Base-by-base conservation (phyloP, 2,329 filamentous ascomycete genomes). In the Curvularia spicifera region DNA sequence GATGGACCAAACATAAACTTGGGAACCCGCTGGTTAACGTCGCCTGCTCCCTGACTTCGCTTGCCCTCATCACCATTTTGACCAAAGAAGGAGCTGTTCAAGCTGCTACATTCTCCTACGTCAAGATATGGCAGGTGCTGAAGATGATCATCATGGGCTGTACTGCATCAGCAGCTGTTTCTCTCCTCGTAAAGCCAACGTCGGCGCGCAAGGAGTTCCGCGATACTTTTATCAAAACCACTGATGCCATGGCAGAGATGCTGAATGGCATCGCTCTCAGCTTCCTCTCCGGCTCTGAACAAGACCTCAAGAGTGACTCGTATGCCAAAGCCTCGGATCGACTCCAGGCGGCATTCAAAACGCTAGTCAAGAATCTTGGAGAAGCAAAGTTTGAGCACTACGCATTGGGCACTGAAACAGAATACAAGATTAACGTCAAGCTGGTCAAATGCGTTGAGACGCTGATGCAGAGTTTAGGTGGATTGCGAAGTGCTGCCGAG, bases 311-410 rank as follows among this genome's bases (percentile, higher is more conserved):
- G 55, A 87, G 89, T 1, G 78, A 84, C 1, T 83, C 86, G 12
- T 94, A 93, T 72, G 76, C 83, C 42, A 81, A 84, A 51, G 85
- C 88, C 35, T 85, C 84, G 13, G 79, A 82, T 2, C 82, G 82
- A 40, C 94, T 93, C 77, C 87, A 86, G 64, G 82, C 85, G 4
- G 86, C 87, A 1, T 89, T 93, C 69, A 82, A 84, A 13, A 83
- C 86, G 35, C 87, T 97, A 74, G 87, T 89, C 51, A 91, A 89
- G 72, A 89, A 91, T 59, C 81, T 97, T 12, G 86, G 87, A 62
- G 94, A 98, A 75, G 90, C 93, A 13, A 96, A 94, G 73, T 89
- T 91, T 57, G 94, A 98, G 75, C 91, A 97, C 71, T 97, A 91
- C 70, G 80, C 93, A 2, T 76, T 92, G 4, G 94, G 94, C 1